Evolutionary conservation across 139 green algal species (phyloP).

Genomic region (Tetratostichococcus sp.): DNA sequence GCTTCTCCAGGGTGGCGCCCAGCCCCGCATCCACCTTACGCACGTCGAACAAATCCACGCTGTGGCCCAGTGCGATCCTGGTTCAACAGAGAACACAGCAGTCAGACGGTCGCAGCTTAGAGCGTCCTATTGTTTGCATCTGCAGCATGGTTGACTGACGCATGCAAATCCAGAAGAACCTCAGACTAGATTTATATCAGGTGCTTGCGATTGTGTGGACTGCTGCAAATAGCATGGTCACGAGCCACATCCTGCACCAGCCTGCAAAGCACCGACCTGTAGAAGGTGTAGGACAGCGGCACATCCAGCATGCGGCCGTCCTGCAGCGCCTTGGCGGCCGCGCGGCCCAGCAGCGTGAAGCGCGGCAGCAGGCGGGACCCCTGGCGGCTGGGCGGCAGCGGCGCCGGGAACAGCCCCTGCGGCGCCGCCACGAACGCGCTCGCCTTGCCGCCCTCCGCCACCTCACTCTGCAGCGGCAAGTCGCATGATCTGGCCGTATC

Average conservation of each 20-base stretch:
- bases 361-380: constrained; percentile 18
- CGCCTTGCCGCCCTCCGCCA: constrained; percentile 1
- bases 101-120: neutral
- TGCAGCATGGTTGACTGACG: too few relatives aligned
- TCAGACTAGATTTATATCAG: too few relatives aligned
- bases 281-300: constrained; percentile 81
- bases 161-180: too few relatives aligned
- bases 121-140: neutral
- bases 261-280: constrained; percentile 32
- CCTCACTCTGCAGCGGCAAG: neutral
- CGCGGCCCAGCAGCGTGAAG: constrained; percentile 84
- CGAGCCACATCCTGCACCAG: too few relatives aligned
- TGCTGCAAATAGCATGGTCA: too few relatives aligned
- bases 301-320: constrained; percentile 92
- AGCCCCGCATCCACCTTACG: constrained; percentile 67
- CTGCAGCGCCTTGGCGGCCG: constrained; percentile 89
- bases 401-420: constrained; percentile 83
- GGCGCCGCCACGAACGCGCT: constrained; percentile 65
- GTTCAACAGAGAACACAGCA: neutral
- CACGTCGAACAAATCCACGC: constrained; percentile 77
- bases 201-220: too few relatives aligned
- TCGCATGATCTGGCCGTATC: too few relatives aligned
- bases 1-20: constrained; percentile 61
- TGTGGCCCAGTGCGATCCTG: constrained; percentile 38
- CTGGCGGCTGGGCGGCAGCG: constrained; percentile 39